Evolutionary conservation across 352 stramenopile species (phyloP), one percentile per base, ranked within the genome.

Genomic region (Globisporangium cylindrosporum): DNA sequence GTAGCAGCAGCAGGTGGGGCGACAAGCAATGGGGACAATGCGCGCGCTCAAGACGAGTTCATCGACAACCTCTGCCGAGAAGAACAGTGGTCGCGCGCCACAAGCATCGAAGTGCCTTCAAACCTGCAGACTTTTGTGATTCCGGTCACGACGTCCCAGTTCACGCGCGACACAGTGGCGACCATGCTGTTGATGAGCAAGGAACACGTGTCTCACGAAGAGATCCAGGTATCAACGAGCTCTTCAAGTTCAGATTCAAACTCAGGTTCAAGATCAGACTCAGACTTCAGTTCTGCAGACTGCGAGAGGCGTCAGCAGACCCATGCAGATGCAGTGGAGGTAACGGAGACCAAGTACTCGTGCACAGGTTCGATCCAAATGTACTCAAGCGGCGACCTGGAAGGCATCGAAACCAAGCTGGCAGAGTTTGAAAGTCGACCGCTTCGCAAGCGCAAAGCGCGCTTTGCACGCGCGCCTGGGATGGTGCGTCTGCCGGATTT

Each of bases 401-500:
- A 27, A 4, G 22, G 25, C 1, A 58, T 71, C 36, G 24, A 59
- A 15, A n/a, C 32, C 10, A 71, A 22, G 24, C 48, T 71, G 25
- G 41, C 49, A 1, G 27, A 14, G 18, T 66, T 71, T 27, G 66
- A 67, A 24, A 22, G 29, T 25, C 58, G 58, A 8, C 32, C 18
- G 25, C 59, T 71, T 38, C 66, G 66, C 4, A 58, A 36, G 20
- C 66, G 66, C 9, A 46, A 51, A 32, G 12, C 51, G 25, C 66
- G 66, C 25, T 71, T 71, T 25, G 9, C 41, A n/a, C 66, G 66
- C 18, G 9, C 59, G 1, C 49, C 58, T 27, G 59, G 59, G 18
- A 59, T 61, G 32, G 12, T 41, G 48, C 58, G 66, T 15, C 36
- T 70, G n/a, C 69, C 78, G 5, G 72, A 77, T 57, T 78, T 77